Evolutionary conservation across 2,329 filamentous ascomycete species (phyloP).

Genomic region (Cladosporium colombiae): DNA sequence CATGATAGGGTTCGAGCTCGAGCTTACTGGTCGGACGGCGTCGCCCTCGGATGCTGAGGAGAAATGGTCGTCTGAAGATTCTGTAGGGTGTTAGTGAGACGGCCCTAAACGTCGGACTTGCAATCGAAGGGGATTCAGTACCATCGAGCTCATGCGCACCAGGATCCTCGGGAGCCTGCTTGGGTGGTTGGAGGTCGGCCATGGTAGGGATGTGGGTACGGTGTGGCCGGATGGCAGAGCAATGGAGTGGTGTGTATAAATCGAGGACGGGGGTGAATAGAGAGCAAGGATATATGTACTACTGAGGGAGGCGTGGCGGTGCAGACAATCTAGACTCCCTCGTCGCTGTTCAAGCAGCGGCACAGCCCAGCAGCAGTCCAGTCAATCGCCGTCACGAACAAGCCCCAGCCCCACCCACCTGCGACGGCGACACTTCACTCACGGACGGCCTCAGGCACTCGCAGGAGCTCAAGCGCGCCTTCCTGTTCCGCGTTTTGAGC

Average conservation of each 20-base stretch:
- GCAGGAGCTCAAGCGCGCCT: background rate
- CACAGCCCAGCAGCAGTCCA: background rate
- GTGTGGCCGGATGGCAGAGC: background rate
- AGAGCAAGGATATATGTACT: background rate
- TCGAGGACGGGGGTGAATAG: background rate
- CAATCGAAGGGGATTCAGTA: background rate
- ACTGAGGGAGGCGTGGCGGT: conserved; percentile 1
- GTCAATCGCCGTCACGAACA: conserved; percentile 1
- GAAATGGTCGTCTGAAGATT: conserved; percentile 61
- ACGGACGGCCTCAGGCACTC: background rate
- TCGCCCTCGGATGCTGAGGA: conserved; percentile 65
- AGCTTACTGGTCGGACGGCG: conserved; percentile 34
- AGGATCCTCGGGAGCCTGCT: conserved; percentile 34
- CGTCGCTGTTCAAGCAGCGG: conserved; percentile 3
- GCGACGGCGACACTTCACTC: background rate
- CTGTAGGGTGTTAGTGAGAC: conserved; percentile 21
- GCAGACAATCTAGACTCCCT: conserved; percentile 2
- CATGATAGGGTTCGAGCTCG: conserved; percentile 54
- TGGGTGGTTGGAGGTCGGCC: conserved; percentile 34
- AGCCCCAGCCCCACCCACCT: background rate
- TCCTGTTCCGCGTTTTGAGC: background rate
- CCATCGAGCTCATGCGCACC: conserved; percentile 31
- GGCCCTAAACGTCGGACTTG: background rate
- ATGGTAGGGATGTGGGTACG: conserved; percentile 24
- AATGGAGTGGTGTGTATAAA: background rate